phyloP scores from a whole-genome alignment of 164 flowering plant species.

The Paratinospora sagittata region DNA sequence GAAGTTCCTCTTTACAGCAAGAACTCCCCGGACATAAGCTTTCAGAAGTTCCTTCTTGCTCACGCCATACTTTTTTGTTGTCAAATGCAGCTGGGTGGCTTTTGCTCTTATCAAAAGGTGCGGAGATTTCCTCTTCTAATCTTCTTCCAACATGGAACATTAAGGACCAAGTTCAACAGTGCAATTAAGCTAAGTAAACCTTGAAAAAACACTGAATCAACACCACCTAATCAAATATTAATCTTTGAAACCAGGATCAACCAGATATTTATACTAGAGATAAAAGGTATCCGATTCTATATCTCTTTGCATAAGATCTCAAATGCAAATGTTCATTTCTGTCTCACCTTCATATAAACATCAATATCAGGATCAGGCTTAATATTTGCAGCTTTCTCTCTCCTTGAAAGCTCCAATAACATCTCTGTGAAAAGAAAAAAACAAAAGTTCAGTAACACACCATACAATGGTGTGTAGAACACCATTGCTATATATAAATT shows the following conservation, averaged over 20 bases:
- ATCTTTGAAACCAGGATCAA: no score
- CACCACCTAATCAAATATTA: no score
- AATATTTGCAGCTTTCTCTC: conserved; percentile 60
- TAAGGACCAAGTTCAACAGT: not conserved
- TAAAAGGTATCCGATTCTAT: no score
- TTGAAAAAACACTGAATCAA: not conserved
- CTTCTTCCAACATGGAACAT: conserved; percentile 38
- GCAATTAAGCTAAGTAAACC: no score
- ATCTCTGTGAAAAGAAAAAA: conserved; percentile 32
- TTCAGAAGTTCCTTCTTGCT: conserved; percentile 37
- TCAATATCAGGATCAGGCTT: conserved; percentile 68
- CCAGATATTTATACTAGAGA: no score
- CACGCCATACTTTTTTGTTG: conserved; percentile 41
- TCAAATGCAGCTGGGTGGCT: conserved; percentile 55
- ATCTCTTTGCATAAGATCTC: not conserved
- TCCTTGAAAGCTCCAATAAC: conserved; percentile 58
- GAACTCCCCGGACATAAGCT: conserved; percentile 38
- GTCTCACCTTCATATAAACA: conserved; percentile 65
- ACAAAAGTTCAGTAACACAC: not conserved
- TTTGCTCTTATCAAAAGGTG: conserved; percentile 40
- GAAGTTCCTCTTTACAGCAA: conserved; percentile 53
- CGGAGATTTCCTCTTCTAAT: conserved; percentile 37
- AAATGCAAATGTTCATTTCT: not conserved
- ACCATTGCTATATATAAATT: no score
- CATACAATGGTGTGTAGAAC: no score